Evolutionary conservation across 352 stramenopile genomes (phyloP), one percentile per base, ranked within the genome.

Genomic region (Aphanomyces euteiches): DNA sequence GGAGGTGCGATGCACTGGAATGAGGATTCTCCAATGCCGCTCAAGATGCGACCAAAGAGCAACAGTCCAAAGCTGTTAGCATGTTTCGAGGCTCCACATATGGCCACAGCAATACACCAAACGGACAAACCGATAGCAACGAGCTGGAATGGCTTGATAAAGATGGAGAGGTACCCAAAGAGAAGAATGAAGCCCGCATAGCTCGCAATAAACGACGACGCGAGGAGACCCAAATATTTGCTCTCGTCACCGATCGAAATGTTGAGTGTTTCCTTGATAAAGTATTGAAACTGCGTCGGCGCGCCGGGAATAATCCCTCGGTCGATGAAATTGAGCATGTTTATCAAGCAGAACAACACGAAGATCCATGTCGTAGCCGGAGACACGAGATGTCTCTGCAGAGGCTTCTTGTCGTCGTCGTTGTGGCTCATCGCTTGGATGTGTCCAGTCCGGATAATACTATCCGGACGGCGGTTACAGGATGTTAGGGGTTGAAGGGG

Each of bases 261-360:
- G 53, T 86, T 73, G 8, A 89, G 75, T n/a, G 89, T 92, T 8
- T 76, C 57, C 8, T 81, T 83, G 70, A 98, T 95, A 73, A 98
- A 98, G 56, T 80, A 82, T 68, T 96, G 87, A 74, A 98, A 98
- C 72, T 96, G 88, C 67, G 96, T 80, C 17, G 88, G 88, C 0
- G 92, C 90, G 8, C 96, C 96, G 0, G 96, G 89, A 63, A 98
- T 98, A 69, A 99, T 98, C 34, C 92, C 91, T 34, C 95, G 89
- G 79, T 98, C 93, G 50, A 98, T 73, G 76, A 97, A 98, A 77
- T 97, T 98, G 67, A 97, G 77, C 37, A 98, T 76, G 74, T 98
- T 98, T 73, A 95, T 93, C 39, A 83, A 75, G 67, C 85, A 94
- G 17, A 97, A 79, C 72, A 96, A 73, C 50, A 93, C 75, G 70